phyloP scores from a whole-genome alignment of 306 rosid genomes.

The Ochetophila trinervis region DNA sequence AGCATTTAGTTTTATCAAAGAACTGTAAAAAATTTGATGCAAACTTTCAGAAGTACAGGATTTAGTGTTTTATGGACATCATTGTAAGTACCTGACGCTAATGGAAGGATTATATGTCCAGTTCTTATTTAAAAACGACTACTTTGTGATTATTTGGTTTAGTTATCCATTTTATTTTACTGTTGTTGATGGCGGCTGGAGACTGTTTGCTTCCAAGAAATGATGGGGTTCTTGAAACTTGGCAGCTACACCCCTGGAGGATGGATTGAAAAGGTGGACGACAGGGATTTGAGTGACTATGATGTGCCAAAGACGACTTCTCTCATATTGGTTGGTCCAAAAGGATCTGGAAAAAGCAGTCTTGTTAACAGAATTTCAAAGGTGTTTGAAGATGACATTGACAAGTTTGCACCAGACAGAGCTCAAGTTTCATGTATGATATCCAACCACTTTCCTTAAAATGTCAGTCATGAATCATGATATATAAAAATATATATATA shows the following conservation, averaged over 20 bases:
- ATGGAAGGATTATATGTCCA: not conserved
- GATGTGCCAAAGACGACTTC: slow-evolving; percentile 71
- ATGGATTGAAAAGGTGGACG: slow-evolving; percentile 53
- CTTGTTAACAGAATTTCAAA: slow-evolving; percentile 74
- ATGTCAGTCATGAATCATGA: slow-evolving; percentile 12
- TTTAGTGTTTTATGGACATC: too few species aligned
- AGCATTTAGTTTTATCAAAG: too few species aligned
- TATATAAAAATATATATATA: not conserved
- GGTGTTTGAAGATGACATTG: slow-evolving; percentile 66
- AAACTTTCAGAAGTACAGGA: too few species aligned
- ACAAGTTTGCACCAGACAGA: slow-evolving; percentile 56
- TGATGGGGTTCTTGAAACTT: slow-evolving; percentile 27
- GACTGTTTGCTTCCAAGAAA: slow-evolving; percentile 16
- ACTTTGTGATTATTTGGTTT: not conserved
- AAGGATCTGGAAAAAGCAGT: slow-evolving; percentile 85
- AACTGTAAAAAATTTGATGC: too few species aligned
- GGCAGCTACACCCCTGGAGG: slow-evolving; percentile 79
- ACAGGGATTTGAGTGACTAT: slow-evolving; percentile 47
- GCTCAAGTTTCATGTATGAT: slow-evolving; percentile 85
- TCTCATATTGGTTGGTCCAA: slow-evolving; percentile 76
- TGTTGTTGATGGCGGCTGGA: slow-evolving; percentile 4
- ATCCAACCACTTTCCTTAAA: slow-evolving; percentile 7
- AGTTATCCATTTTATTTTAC: not conserved
- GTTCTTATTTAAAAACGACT: not conserved
- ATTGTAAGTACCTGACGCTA: not conserved